phyloP scores from a whole-genome alignment of 352 stramenopile species.

The Aphanomyces cochlioides region DNA sequence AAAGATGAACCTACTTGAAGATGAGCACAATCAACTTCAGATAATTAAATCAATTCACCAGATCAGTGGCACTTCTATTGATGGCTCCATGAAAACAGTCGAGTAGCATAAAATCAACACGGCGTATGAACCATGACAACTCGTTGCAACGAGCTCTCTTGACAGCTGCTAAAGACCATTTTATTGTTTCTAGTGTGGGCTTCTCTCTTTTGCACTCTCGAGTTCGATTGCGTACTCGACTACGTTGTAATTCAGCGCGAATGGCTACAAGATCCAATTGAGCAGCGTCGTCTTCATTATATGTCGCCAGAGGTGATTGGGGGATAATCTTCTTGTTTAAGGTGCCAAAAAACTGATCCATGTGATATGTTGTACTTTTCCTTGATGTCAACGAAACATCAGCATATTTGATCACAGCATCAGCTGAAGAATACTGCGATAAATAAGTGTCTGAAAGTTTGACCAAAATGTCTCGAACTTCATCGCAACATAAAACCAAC shows the following conservation, averaged over 20 bases:
- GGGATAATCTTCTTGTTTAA: constrained; percentile 33
- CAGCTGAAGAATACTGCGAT: constrained; percentile 19
- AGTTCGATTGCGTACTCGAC: constrained; percentile 5
- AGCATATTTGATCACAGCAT: constrained; percentile 22
- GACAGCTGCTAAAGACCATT: constrained; percentile 67
- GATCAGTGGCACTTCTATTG: constrained; percentile 42
- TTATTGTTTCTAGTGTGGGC: constrained; percentile 11
- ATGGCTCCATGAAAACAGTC: constrained; percentile 42
- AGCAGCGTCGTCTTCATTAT: constrained; percentile 31
- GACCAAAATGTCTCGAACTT: constrained; percentile 5
- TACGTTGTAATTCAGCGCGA: constrained; percentile 17
- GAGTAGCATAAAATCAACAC: constrained; percentile 59
- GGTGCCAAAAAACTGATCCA: constrained; percentile 14
- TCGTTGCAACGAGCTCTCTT: constrained; percentile 51
- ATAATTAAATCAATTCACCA: constrained; percentile 34
- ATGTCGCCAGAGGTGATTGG: constrained; percentile 34
- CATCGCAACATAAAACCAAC: not conserved
- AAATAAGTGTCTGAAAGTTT: constrained; percentile 7
- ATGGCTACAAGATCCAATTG: constrained; percentile 38
- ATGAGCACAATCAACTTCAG: too few relatives aligned
- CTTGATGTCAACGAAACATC: constrained; percentile 16
- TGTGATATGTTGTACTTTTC: constrained; percentile 19
- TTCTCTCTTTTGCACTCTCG: constrained; percentile 14
- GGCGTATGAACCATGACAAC: constrained; percentile 48
- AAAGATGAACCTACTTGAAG: constrained; percentile 31